Evolutionary conservation across 805 yeast species (phyloP), one percentile per base, ranked within the genome.

Genomic region (Clavispora asparagi): DNA sequence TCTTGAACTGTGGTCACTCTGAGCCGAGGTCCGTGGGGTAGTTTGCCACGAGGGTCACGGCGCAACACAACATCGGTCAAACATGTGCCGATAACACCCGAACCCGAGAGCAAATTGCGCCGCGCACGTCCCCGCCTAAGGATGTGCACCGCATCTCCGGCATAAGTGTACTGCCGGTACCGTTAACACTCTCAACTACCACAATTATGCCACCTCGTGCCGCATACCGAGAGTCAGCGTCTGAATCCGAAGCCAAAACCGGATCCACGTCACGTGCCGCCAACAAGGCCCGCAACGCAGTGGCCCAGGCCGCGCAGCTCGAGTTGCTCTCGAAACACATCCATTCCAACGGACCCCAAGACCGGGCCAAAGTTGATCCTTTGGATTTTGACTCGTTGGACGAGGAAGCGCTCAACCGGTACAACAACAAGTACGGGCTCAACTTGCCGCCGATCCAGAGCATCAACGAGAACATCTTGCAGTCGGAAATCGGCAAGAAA

Each of bases 301-400:
- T 79, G 3, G 76, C 81, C 2, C 82, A 80, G 37, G 88, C 84
- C 39, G 85, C 83, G 16, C 89, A 85, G 54, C 86, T 82, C 48
- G 85, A 83, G 51, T 77, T 76, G 40, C 67, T 83, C 5, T 72
- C 79, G n/a, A 80, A 79, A 49, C 88, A 86, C 61, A 80, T 86
- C 36, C 77, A 85, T 53, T 78, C 86, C 23, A 86, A 86, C 56
- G 91, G 90, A 3, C 91, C 91, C 1, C 68, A 76, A 36, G 83
- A 83, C 52, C 58, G 59, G 29, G 74, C 76, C 0, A 64, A 66
- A 9, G 63, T 70, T 1, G 78, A 81, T 45, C 85, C 90, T 1
- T 57, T 87, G 47, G 94, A 90, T 63, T 89, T 91, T 57, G 79
- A 75, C 37, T 62, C 75, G 1, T 75, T 86, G 48, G 79, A 88